Base-by-base conservation (phyloP, 495 filamentous ascomycete species). In the Aspergillus sparsus region DNA sequence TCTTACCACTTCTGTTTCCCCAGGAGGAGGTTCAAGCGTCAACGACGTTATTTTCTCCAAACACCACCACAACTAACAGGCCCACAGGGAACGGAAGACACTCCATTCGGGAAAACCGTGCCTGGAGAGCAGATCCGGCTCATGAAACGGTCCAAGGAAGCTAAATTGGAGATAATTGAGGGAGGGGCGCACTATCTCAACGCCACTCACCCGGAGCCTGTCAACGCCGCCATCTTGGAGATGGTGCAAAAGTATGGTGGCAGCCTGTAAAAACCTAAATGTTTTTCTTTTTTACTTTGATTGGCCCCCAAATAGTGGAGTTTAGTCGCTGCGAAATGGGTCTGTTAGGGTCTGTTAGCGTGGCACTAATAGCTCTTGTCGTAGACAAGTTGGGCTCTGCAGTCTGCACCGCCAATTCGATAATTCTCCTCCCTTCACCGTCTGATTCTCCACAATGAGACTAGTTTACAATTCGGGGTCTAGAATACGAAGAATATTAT, bases 171-270 rank as follows among this genome's bases (percentile, higher is more conserved):
- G 21, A 70, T 80, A 12, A 62, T 88, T 1, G 71, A 85, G 42
- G 81, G 72, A 7, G 86, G 82, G 5, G 70, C 76, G 18, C 85
- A 88, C 66, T 88, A 84, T 68, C 66, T 89, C 58, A 84, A 79
- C 65, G 81, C 78, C 7, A 81, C 83, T 6, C 77, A 82, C 66
- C 83, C 84, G 12, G 71, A 78, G 33, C 83, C 85, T 52, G 76
- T 84, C 0, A 76, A 82, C 42, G 68, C 72, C 35, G 78, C 81
- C 3, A 58, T 87, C 50, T 62, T 87, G 56, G 67, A 78, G 50
- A 77, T 83, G 68, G 74, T 85, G 15, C 52, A 18, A 31, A 46
- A 44, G 27, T 45, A 46, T 12, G 37, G 41, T 5, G 39, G 11
- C 10, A 21, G 21, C 16, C 36, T 32, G 47, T 39, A 46, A 6